A percentile compares a stretch with the other conserved stretches of the same genome.
phyloP scores from a whole-genome alignment of 805 yeast species.

The Millerozyma miso region DNA sequence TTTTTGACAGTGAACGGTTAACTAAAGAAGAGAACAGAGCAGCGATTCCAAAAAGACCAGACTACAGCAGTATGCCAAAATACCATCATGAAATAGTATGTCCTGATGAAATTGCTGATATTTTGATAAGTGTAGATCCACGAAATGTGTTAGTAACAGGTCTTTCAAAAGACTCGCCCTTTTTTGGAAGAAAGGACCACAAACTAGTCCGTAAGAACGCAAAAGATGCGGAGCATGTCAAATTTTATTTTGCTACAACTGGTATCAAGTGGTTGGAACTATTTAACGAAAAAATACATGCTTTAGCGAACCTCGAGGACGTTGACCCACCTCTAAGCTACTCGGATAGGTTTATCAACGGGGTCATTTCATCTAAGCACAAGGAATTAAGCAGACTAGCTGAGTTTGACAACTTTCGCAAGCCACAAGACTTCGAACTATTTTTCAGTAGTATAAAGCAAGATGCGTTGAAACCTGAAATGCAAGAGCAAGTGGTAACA shows the following conservation, averaged over 20 bases:
- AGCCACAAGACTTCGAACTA: conserved; percentile 7
- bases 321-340: conserved; percentile 10
- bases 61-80: conserved; percentile 9
- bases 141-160: conserved; percentile 29
- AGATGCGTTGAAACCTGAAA: conserved; percentile 11
- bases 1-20: conserved; percentile 25
- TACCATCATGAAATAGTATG: conserved; percentile 25
- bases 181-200: conserved; percentile 24
- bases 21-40: conserved; percentile 26
- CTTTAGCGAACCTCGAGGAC: conserved; percentile 9
- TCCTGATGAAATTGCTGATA: conserved; percentile 33
- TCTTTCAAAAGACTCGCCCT: conserved; percentile 23
- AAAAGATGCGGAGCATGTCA: conserved; percentile 10
- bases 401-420: conserved; percentile 1
- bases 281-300: conserved; percentile 17
- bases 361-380: background rate
- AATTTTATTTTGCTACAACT: conserved; percentile 25
- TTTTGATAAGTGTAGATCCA: conserved; percentile 22
- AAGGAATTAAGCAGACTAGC: conserved; percentile 1
- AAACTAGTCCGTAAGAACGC: conserved; percentile 16
- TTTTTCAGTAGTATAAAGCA: conserved; percentile 13
- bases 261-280: conserved; percentile 26
- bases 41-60: conserved; percentile 31
- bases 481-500: background rate
- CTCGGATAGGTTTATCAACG: conserved; percentile 2